Base-by-base conservation (phyloP, 768 basidiomycete genomes). In the Lactifluus piperatus region DNA sequence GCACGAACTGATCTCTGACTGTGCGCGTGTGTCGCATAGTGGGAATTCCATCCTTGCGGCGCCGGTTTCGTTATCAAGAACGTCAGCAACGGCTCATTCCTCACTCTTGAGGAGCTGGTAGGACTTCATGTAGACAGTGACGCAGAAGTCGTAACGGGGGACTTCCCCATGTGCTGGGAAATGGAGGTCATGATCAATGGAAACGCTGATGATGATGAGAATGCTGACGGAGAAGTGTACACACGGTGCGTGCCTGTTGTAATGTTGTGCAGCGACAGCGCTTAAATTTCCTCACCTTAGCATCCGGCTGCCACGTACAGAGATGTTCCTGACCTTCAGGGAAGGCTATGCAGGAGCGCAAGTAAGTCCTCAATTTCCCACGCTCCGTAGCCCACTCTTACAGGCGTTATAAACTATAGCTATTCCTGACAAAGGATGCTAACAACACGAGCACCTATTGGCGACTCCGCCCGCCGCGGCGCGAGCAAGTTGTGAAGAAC, bases 151-250 rank as follows among this genome's bases (percentile, higher is more conserved):
- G 51, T 59, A 2, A 47, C 62, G 2, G 58, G 63, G 34, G 49
- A 57, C 16, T 65, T 63, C 55, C 64, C 64, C 10, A 56, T 54
- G 43, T 60, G 62, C 11, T 65, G 64, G 64, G 64, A 65, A 34
- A 54, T 64, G 54, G 64, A 65, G 24, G 39, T 64, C 51, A 55
- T 62, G 60, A 54, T 50, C 32, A 51, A 63, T 22, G 56, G 51
- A 32, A 56, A 36, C 43, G 30, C 46, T 3, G 62, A 56, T 7
- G 62, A 57, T 11, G 58, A 22, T 3, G 64, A 65, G 7, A 58
- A 57, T 32, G 57, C 32, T 24, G 39, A 62, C 7, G 58, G 43
- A 1, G 64, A 60, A 29, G 51, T 63, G 26, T 60, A 60, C 22
- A 53, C 57, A 16, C 51, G 64, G 64, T 65, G 29, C 7, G 58